A percentile compares a stretch with the other conserved stretches of the same genome.
Evolutionary conservation across 2,329 filamentous ascomycete species (phyloP).

Genomic region (Plectosphaerella cucumerina): DNA sequence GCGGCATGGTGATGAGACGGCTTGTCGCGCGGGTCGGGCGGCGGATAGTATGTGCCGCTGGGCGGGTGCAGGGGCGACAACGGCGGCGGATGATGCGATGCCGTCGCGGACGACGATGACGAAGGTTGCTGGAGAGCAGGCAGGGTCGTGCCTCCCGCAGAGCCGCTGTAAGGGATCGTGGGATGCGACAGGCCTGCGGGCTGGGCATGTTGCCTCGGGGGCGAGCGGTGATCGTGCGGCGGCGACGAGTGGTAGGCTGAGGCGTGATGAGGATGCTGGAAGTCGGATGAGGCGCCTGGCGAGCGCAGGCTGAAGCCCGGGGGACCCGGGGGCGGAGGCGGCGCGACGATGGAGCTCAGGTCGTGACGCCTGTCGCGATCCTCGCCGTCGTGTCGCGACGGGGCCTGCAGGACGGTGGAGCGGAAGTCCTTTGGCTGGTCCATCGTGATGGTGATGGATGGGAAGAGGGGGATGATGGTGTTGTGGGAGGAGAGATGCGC

Average conservation of each 20-base stretch:
- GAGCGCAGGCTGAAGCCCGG: slow-evolving; percentile 46
- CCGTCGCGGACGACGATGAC: slow-evolving; percentile 10
- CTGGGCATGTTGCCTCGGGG: slow-evolving; percentile 11
- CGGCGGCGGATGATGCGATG: slow-evolving; percentile 19
- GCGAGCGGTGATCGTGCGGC: slow-evolving; percentile 20
- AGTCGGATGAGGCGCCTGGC: slow-evolving; percentile 38
- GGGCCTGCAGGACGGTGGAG: slow-evolving; percentile 44
- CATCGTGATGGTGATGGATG: slow-evolving; percentile 26
- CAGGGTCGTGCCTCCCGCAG: slow-evolving; percentile 16
- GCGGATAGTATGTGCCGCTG: slow-evolving; percentile 34
- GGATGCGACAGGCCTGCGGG: slow-evolving; percentile 13
- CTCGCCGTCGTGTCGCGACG: slow-evolving; percentile 30
- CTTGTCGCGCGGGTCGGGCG: slow-evolving; percentile 30
- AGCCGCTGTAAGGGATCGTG: slow-evolving; percentile 28
- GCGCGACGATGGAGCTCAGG: slow-evolving; percentile 25
- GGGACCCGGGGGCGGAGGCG: slow-evolving; percentile 25
- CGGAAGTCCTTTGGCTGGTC: slow-evolving; percentile 38
- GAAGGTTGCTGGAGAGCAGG: slow-evolving; percentile 6
- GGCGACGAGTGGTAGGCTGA: slow-evolving; percentile 19
- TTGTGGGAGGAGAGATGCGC: too few species aligned
- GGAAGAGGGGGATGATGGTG: too few species aligned
- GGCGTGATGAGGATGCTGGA: slow-evolving; percentile 21
- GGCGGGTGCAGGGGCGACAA: slow-evolving; percentile 40
- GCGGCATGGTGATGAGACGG: slow-evolving; percentile 12
- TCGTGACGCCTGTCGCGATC: slow-evolving; percentile 38